Percentiles rank a stretch among this genome's conserved stretches.
Evolutionary conservation across 1,139 yeast genomes (phyloP).

Genomic region (Saccharomyces hybrid): DNA sequence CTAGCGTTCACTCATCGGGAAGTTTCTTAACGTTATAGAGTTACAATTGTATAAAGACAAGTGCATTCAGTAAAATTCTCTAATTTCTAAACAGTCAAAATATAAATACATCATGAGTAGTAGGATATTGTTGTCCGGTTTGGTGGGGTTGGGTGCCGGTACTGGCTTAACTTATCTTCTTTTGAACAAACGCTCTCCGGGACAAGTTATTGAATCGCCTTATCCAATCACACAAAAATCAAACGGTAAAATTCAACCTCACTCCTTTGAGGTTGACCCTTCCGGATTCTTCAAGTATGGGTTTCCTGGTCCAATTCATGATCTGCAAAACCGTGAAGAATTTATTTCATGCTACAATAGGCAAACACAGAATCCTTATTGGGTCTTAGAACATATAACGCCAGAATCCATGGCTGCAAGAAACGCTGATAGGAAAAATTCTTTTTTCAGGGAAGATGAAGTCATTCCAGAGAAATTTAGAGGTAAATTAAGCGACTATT

Average conservation of each 20-base stretch:
- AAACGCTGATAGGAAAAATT: slow-evolving; percentile 64
- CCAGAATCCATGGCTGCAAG: slow-evolving; percentile 52
- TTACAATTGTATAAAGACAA: not conserved
- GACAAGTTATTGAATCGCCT: not conserved
- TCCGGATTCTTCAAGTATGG: slow-evolving; percentile 80
- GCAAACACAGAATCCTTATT: slow-evolving; percentile 76
- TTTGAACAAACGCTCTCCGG: not conserved
- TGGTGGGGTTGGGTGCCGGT: slow-evolving; percentile 12
- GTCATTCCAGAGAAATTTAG: slow-evolving; percentile 71
- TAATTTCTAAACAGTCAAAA: not conserved
- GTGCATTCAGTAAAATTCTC: not conserved
- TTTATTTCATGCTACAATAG: slow-evolving; percentile 84
- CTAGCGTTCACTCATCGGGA: not conserved
- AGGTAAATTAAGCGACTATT: slow-evolving; percentile 72
- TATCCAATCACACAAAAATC: not conserved
- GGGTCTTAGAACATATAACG: slow-evolving; percentile 92
- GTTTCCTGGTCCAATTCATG: slow-evolving; percentile 91
- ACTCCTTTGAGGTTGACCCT: slow-evolving; percentile 44
- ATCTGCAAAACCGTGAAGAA: slow-evolving; percentile 63
- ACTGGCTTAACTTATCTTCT: slow-evolving; percentile 10
- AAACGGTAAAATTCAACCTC: slow-evolving; percentile 7
- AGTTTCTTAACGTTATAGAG: not conserved
- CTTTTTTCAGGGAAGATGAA: slow-evolving; percentile 84
- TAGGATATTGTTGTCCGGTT: slow-evolving; percentile 7
- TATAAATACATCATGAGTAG: slow-evolving; percentile 6